These are phyloP conservation scores for Cadophora gregata DNA, from an alignment of 2,329 filamentous ascomycete genomes.

Conservation along the genomic window DNA sequence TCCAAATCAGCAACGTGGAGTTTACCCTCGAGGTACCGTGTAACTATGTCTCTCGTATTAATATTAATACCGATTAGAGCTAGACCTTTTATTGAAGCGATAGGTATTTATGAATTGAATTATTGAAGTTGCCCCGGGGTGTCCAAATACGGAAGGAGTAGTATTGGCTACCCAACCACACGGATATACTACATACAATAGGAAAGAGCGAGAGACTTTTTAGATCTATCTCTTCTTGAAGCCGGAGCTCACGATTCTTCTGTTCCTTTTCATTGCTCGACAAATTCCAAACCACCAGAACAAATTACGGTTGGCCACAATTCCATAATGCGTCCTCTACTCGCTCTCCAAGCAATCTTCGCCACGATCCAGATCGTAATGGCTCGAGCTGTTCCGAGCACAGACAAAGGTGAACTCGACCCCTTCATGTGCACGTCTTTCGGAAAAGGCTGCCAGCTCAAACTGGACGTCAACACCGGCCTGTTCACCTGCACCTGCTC, in stretches of 20 bases:
- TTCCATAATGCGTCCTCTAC: not conserved
- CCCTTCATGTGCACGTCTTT: conserved; percentile 4
- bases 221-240: not conserved
- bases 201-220: not conserved
- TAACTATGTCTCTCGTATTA: not conserved
- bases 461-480: not conserved
- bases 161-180: not conserved
- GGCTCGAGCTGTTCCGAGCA: not conserved
- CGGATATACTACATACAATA: no score
- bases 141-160: not conserved
- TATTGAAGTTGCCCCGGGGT: not conserved
- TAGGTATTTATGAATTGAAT: no score
- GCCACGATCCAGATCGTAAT: not conserved
- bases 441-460: not conserved
- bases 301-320: not conserved
- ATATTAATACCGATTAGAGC: no score
- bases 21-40: not conserved
- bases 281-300: not conserved
- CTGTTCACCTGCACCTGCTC: not conserved
- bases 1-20: not conserved
- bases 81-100: no score
- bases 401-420: not conserved
- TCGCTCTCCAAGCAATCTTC: not conserved
- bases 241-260: not conserved
- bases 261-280: not conserved